phyloP scores from a whole-genome alignment of 148 eudicot genomes.

The Bassia scoparia region DNA sequence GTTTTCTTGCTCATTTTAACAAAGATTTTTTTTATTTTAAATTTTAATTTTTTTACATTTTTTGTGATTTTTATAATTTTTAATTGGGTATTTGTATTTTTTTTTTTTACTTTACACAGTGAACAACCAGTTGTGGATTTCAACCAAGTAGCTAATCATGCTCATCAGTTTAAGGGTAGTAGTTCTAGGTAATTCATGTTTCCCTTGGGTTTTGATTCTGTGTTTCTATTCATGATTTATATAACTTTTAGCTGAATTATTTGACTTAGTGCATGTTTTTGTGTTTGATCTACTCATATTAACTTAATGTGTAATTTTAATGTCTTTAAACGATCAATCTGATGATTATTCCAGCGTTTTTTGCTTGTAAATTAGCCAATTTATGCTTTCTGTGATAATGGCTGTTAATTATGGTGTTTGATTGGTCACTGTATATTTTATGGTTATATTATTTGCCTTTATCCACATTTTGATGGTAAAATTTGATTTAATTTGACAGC shows the following conservation, averaged over 20 bases:
- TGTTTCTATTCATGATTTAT: background rate
- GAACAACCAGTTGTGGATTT: slow-evolving; percentile 51
- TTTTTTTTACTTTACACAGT: slow-evolving; percentile 26
- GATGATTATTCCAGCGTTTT: background rate
- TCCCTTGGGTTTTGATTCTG: background rate
- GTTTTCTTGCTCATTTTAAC: background rate
- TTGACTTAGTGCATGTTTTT: background rate
- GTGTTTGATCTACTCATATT: background rate
- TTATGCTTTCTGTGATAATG: background rate
- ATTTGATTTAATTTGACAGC: slow-evolving; percentile 30
- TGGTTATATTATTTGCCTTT: background rate
- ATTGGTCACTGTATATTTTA: background rate
- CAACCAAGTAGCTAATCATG: slow-evolving; percentile 53
- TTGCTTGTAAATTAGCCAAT: background rate
- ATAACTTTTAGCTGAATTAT: background rate
- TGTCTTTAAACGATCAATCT: background rate
- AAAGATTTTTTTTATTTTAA: background rate
- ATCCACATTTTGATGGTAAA: background rate
- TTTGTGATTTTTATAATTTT: background rate
- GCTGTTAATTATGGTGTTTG: background rate
- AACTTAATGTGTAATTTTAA: background rate
- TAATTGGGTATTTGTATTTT: background rate
- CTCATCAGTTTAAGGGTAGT: slow-evolving; percentile 67
- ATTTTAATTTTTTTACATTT: background rate
- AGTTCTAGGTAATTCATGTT: slow-evolving; percentile 45